Evolutionary conservation across 805 yeast genomes (phyloP), one percentile per base, ranked within the genome.

Genomic region (Candida arabinofermentans): DNA sequence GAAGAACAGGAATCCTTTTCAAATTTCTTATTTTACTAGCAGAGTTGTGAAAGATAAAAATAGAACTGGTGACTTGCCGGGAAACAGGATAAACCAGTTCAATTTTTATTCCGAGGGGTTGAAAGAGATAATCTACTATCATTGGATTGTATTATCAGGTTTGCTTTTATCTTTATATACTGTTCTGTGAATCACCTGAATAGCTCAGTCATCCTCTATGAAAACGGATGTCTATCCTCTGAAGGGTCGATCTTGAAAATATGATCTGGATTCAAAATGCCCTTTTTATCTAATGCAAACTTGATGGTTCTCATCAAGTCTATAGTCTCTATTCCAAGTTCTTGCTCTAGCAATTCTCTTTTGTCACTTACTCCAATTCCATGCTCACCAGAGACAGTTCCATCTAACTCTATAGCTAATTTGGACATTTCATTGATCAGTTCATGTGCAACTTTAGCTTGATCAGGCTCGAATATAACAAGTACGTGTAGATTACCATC

Each of bases 371-470:
- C 72, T 8, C 95, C 96, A 30, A 87, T 77, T 12, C 95, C 96
- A 57, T 86, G 95, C 55, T 86, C 95, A 27, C 95, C 95, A 4
- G 89, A 83, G 50, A 88, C 81, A 2, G 96, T 86, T 2, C 95
- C 95, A 40, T 86, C 95, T 29, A 80, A 73, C 1, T 66, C 72
- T 14, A 86, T 64, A 0, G 91, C 95, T 31, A 81, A 59, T 34
- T 70, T 55, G 36, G 83, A 84, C 83, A 86, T 79, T 38, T 75
- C 67, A 22, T 72, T 70, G 12, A 83, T 81, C 10, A 83, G 53
- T 10, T 57, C 53, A 44, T 74, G 72, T 3, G 78, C 81, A 18
- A 59, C 60, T 1, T 64, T 61, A 16, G 66, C 52, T 48, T 79
- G 74, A 17, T 74, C 72, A 0, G 77, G 76, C 35, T 70, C 71